Evolutionary conservation across 1,284 basidiomycete genomes (phyloP), one percentile per base, ranked within the genome.

Genomic region (Nidula niveotomentosa): DNA sequence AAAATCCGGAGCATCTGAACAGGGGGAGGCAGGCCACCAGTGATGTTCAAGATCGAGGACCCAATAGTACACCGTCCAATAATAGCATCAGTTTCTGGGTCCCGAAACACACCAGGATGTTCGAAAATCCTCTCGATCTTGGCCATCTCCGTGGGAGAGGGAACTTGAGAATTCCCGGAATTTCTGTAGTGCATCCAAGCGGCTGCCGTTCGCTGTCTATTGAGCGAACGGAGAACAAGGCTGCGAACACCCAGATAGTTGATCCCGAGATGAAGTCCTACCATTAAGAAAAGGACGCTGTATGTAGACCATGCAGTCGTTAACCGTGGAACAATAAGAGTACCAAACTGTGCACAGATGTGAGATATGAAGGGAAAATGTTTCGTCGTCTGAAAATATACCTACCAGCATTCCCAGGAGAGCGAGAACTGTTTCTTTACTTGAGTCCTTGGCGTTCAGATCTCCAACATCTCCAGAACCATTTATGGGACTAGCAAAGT

Each of bases 381-480:
- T 13, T 10, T 45, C 36, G 13, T 37, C 43, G 17, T 34, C 15
- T 44, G 1, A 10, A 52, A 17, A n/a, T 13, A 1, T n/a, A 63
- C 84, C 65, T 55, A 87, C 86, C 65, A 88, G 61, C 80, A 88
- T 85, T 17, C 87, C 87, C 1, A 83, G 61, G 18, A 89, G 76
- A 0, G 83, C 83, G 6, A 89, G 70, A 0, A 88, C 80, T 0
- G 87, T 89, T 65, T 89, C 86, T 60, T 85, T 85, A 65, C 86
- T 88, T 0, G 81, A 77, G 58, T 87, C 85, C 64, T 90, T 90
- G 1, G 86, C 87, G 55, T 82, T 88, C 37, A 88, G 69, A 60
- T 89, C 87, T 0, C 86, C 86, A 3, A 88, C 73, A 59, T 89
- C 86, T 2, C 85, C 85, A 7, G 70, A 65, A 8, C 78, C 72